Percentiles rank a stretch among this genome's conserved stretches.
Conservation (phyloP, 2,329 filamentous ascomycete genomes). For the Plectosphaerella plurivora region DNA sequence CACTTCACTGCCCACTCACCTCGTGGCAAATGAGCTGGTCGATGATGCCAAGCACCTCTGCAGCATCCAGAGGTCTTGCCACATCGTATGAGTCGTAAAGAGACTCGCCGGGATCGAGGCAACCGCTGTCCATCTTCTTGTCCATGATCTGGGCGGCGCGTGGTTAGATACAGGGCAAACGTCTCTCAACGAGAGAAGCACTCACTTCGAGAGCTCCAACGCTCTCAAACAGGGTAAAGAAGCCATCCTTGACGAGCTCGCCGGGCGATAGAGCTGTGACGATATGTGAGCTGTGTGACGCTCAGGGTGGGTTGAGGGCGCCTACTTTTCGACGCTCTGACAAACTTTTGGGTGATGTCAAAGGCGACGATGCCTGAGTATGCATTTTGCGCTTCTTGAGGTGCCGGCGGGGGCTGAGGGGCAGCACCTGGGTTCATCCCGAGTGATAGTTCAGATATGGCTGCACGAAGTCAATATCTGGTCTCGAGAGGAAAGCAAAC, state of each 20-base stretch:
- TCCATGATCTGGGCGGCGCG: slow-evolving; percentile 80
- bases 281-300: slow-evolving; percentile 15
- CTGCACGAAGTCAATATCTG: not conserved
- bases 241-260: slow-evolving; percentile 87
- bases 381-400: slow-evolving; percentile 24
- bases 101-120: slow-evolving; percentile 71
- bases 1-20: slow-evolving; percentile 38
- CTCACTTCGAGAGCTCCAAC: slow-evolving; percentile 77
- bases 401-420: slow-evolving; percentile 23
- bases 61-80: slow-evolving; percentile 59
- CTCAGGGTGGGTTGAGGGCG: not conserved
- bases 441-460: slow-evolving; percentile 34
- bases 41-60: slow-evolving; percentile 87
- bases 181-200: not conserved
- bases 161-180: not conserved
- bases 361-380: slow-evolving; percentile 47
- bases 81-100: slow-evolving; percentile 82
- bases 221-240: slow-evolving; percentile 90
- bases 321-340: slow-evolving; percentile 48
- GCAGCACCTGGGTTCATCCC: slow-evolving; percentile 17
- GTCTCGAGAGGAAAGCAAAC: not conserved
- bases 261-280: slow-evolving; percentile 67
- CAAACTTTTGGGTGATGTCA: slow-evolving; percentile 56
- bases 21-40: slow-evolving; percentile 89
- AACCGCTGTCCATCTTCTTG: slow-evolving; percentile 97